Percentiles rank a stretch among this genome's conserved stretches.
phyloP scores from a whole-genome alignment of 176 grass and related monocot genomes.

The Carex kokanica region DNA sequence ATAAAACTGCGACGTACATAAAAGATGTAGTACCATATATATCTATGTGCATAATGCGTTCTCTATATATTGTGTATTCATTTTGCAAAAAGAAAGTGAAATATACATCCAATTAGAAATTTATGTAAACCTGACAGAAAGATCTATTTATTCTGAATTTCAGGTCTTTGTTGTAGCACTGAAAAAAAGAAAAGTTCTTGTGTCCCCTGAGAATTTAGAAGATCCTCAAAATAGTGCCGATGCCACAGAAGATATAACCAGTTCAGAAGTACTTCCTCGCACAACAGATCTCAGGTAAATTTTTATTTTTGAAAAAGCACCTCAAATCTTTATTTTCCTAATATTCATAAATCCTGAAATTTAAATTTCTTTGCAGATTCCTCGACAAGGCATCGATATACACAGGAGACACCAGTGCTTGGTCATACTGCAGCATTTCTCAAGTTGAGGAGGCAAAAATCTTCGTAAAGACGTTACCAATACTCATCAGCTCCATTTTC shows the following conservation, averaged over 20 bases:
- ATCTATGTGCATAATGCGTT: too few species aligned
- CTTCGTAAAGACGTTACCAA: slow-evolving; percentile 42
- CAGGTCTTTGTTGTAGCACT: slow-evolving; percentile 42
- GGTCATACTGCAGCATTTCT: slow-evolving; percentile 40
- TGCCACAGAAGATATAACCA: neutral
- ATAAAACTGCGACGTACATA: too few species aligned
- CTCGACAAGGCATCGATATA: slow-evolving; percentile 28
- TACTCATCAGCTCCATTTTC: slow-evolving; percentile 46
- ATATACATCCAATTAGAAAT: neutral
- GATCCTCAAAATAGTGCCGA: neutral
- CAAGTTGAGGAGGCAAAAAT: slow-evolving; percentile 36
- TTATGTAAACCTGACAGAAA: neutral
- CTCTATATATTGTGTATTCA: too few species aligned
- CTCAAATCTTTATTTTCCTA: too few species aligned
- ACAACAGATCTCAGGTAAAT: neutral
- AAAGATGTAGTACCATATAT: too few species aligned
- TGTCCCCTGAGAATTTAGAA: slow-evolving; percentile 31
- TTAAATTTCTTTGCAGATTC: slow-evolving; percentile 11
- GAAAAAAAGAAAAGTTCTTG: slow-evolving; percentile 34
- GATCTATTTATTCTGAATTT: neutral
- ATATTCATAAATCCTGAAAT: neutral
- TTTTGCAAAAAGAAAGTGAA: too few species aligned
- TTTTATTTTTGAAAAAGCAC: neutral
- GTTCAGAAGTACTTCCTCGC: neutral
- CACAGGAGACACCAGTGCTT: neutral